Base-by-base conservation (phyloP, 2,329 filamentous ascomycete genomes). In the Magnaporthiopsis rhizophila region DNA sequence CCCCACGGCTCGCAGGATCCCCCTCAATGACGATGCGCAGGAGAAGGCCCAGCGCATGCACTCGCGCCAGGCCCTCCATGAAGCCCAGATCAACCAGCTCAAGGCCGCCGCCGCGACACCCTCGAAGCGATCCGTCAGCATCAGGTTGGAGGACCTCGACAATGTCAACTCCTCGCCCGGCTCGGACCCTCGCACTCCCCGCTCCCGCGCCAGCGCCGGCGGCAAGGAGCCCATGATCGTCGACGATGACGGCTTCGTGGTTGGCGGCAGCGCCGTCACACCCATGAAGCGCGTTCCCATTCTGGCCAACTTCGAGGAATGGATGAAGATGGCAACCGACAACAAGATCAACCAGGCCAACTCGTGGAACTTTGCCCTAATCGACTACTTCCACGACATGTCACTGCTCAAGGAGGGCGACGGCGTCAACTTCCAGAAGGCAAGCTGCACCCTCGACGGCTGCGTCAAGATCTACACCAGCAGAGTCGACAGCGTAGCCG, bases 291-390 rank as follows among this genome's bases (percentile, higher is more conserved):
- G 93, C 66, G 91, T 97, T 34, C 95, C 95, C 1, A 90, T 99
- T 70, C 81, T 99, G 64, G 95, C 95, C 72, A 99, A 99, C 77
- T 99, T 98, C 71, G 95, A 99, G 76, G 95, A 99, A 75, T 98
- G 94, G 95, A 98, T 99, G 92, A 99, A 98, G 83, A 96, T 99
- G 92, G 95, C 95, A 2, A 98, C 95, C 21, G 95, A 99, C 80
- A 99, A 99, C 79, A 95, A 95, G 78, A 99, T 99, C 82, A 99
- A 98, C 74, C 94, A 95, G 61, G 87, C 89, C 66, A 99, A 99
- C 76, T 97, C 93, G 36, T 99, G 95, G 95, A 98, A 98, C 76
- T 98, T 99, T 78, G 95, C 95, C n/a, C 85, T 99, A 24, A 99
- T 99, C 74, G 95, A 99, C 76, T 99, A 99, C 78, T 99, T 99